Evolutionary conservation across 202 grass and related monocot genomes (phyloP).

Genomic region (Digitaria exilis): DNA sequence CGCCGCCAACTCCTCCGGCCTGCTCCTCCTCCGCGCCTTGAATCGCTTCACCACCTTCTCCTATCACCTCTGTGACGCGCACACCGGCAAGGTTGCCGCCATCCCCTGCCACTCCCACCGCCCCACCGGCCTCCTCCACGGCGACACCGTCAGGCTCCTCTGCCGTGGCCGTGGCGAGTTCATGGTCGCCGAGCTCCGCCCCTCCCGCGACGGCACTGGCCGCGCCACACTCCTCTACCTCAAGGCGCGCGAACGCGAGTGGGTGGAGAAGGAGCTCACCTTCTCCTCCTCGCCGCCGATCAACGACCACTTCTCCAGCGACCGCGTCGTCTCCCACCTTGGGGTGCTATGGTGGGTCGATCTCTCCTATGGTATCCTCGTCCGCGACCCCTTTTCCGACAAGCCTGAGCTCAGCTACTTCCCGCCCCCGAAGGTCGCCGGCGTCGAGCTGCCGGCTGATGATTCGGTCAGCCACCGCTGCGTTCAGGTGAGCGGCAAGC

Average conservation of each 20-base stretch:
- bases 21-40: neutral
- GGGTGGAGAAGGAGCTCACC: neutral
- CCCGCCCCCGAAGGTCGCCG: too few species aligned
- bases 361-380: neutral
- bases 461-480: too few species aligned
- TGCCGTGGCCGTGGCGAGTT: neutral
- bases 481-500: too few species aligned
- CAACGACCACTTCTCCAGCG: neutral
- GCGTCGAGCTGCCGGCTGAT: too few species aligned
- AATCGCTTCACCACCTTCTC: neutral
- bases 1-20: neutral
- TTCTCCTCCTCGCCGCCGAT: neutral
- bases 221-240: neutral
- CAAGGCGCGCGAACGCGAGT: neutral
- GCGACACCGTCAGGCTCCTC: neutral
- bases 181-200: constrained; percentile 16
- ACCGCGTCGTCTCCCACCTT: neutral
- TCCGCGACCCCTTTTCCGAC: too few species aligned
- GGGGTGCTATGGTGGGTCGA: constrained; percentile 12
- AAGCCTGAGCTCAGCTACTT: too few species aligned
- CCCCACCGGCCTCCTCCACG: neutral
- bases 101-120: neutral
- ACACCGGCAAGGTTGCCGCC: neutral
- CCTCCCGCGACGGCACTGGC: neutral
- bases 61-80: neutral